Evolutionary conservation across 1,284 basidiomycete species (phyloP).

Genomic region (Puccinia sorghi): DNA sequence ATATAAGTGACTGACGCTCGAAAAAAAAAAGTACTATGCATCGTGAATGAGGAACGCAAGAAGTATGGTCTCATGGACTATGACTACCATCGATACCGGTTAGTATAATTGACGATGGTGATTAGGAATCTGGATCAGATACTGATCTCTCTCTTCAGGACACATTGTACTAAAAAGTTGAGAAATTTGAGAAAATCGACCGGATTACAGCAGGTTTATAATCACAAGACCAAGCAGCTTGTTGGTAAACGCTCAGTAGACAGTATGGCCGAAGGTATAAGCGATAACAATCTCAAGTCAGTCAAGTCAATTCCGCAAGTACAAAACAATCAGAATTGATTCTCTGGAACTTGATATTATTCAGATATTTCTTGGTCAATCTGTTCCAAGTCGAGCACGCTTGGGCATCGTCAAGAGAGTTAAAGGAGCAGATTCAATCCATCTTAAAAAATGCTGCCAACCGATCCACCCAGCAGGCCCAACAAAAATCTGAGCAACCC

Average conservation of each 20-base stretch:
- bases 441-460: slow-evolving; percentile 1
- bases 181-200: slow-evolving; percentile 25
- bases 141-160: not conserved
- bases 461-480: not conserved
- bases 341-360: not conserved
- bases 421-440: slow-evolving; percentile 17
- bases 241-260: not conserved
- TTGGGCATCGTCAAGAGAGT: slow-evolving; percentile 38
- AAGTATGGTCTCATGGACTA: slow-evolving; percentile 27
- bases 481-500: not conserved
- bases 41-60: slow-evolving; percentile 39
- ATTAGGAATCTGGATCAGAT: not conserved
- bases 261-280: slow-evolving; percentile 2
- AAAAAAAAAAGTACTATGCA: not conserved
- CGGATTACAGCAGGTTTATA: slow-evolving; percentile 20
- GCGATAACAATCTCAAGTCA: slow-evolving; percentile 16
- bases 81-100: slow-evolving; percentile 31
- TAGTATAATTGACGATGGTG: not conserved
- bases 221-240: slow-evolving; percentile 18
- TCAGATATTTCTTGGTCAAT: slow-evolving; percentile 23
- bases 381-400: slow-evolving; percentile 36
- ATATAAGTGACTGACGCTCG: not conserved
- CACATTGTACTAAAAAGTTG: slow-evolving; percentile 25
- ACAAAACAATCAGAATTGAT: not conserved
- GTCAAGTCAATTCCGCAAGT: not conserved